Percentiles rank a stretch among this genome's conserved stretches.
phyloP scores from a whole-genome alignment of 164 flowering plant genomes.

The Amborella trichopoda region DNA sequence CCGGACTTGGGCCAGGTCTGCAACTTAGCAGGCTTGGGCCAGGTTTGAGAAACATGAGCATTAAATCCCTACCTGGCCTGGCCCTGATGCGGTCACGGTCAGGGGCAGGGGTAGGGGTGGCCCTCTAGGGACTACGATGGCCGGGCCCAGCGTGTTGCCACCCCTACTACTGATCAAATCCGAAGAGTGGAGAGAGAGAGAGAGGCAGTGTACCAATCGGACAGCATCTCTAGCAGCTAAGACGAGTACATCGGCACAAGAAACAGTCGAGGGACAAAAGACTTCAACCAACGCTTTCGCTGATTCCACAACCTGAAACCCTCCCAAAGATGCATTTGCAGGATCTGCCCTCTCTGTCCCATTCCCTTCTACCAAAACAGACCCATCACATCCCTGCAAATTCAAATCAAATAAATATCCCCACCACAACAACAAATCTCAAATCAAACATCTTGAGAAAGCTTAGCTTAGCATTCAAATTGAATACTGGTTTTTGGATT shows the following conservation, averaged over 20 bases:
- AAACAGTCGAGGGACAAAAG: conserved; percentile 63
- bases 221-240: conserved; percentile 80
- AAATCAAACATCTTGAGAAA: neutral
- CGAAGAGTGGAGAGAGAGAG: too few relatives aligned
- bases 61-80: too few relatives aligned
- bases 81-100: too few relatives aligned
- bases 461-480: too few relatives aligned
- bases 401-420: neutral
- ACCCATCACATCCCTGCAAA: conserved; percentile 80
- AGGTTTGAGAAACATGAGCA: too few relatives aligned
- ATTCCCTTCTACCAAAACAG: conserved; percentile 58
- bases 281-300: conserved; percentile 53
- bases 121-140: too few relatives aligned
- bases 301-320: conserved; percentile 51
- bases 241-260: conserved; percentile 74
- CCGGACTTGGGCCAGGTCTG: too few relatives aligned
- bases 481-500: too few relatives aligned
- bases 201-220: conserved; percentile 32
- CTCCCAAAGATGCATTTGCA: conserved; percentile 58
- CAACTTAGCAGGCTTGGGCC: too few relatives aligned
- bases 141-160: too few relatives aligned
- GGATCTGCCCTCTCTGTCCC: conserved; percentile 62
- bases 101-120: too few relatives aligned
- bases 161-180: too few relatives aligned
- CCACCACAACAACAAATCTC: neutral